Evolutionary conservation across 306 rosid genomes (phyloP).

Genomic region (Vicia faba): DNA sequence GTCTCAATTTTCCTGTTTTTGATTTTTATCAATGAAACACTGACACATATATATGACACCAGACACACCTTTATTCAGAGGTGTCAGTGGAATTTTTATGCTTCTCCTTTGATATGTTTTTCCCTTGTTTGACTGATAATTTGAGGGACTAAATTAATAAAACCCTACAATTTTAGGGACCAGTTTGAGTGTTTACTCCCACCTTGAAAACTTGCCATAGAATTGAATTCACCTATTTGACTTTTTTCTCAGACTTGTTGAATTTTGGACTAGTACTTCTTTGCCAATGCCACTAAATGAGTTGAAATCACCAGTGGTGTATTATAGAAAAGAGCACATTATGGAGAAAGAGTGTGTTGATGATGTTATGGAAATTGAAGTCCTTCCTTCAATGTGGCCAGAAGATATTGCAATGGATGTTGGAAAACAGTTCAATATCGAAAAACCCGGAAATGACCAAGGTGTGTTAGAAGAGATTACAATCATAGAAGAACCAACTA

Average conservation of each 20-base stretch:
- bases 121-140: not conserved
- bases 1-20: no score
- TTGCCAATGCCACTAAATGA: not conserved
- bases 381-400: conserved; percentile 98
- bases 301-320: not conserved
- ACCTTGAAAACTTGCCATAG: not conserved
- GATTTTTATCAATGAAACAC: no score
- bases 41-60: no score
- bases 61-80: no score
- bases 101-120: not conserved
- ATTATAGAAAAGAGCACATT: conserved; percentile 38
- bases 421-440: conserved; percentile 90
- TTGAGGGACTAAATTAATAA: no score
- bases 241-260: not conserved
- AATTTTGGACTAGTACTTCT: not conserved
- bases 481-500: conserved; percentile 70
- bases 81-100: not conserved
- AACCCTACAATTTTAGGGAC: no score
- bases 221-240: not conserved
- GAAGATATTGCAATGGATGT: conserved; percentile 75
- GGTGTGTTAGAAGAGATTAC: conserved; percentile 87
- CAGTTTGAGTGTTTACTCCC: not conserved
- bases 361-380: conserved; percentile 74
- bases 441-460: conserved; percentile 78
- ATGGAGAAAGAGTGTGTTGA: conserved; percentile 74